Base-by-base conservation (phyloP, 495 filamentous ascomycete genomes). In the Penicillium daleae region DNA sequence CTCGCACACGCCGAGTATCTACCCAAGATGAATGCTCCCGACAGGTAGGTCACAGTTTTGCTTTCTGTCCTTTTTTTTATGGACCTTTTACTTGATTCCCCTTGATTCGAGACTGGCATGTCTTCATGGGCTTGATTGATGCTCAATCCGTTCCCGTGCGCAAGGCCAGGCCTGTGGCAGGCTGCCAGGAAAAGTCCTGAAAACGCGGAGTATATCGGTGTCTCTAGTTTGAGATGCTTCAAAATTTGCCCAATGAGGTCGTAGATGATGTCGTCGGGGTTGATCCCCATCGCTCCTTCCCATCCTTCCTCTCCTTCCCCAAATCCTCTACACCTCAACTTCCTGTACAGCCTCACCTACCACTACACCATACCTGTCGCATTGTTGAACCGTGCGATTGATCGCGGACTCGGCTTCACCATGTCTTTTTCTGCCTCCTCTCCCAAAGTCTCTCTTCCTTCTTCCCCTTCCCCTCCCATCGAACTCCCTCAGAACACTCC, bases 11-110 rank as follows among this genome's bases (percentile, higher is more conserved):
- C 42, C 8, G 15, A 3, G 8, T 32, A 9, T 40, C 46, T 24
- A 12, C n/a, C 40, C 72, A 84, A 72, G 22, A 91, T 91, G 88
- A 91, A 91, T 73, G 89, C 89, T 2, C 89, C 89, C 24, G 89
- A 91, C 67, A 80, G 89, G 89, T 82, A 72, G 71, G 76, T 64
- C 59, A 51, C 12, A 31, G 12, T 33, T 4, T n/a, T 21, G 31
- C 13, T 33, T 33, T 29, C 15, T 49, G 6, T 49, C 22, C 6
- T 15, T 50, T 27, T 17, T 29, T 29, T 3, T 17, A n/a, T 26
- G 21, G 13, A 29, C 21, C 9, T 29, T 10, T 29, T 15, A 15
- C 46, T 8, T 29, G 13, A 4, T 39, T 5, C 35, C 13, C 35
- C 2, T 29, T 17, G 24, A 17, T 4, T 27, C 6, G 12, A 15